phyloP scores from a whole-genome alignment of 2,329 filamentous ascomycete genomes.

The Curvularia eragrostidis region DNA sequence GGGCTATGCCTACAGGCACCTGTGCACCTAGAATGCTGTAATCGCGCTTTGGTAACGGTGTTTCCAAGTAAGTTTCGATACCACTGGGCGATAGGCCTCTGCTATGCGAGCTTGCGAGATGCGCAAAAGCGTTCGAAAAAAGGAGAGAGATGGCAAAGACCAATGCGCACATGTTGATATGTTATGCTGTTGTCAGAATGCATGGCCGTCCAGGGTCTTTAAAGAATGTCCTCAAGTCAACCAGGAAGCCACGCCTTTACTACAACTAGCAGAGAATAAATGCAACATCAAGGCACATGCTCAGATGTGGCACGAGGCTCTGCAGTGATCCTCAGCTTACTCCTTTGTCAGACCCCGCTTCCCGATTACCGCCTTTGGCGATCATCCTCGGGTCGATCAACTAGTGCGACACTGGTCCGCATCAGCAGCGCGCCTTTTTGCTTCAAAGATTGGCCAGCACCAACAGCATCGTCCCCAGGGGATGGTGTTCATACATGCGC shows the following conservation, averaged over 20 bases:
- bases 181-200: not conserved
- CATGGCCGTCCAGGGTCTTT: not conserved
- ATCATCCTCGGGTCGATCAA: not conserved
- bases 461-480: not conserved
- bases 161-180: constrained; percentile 2
- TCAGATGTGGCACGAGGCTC: not conserved
- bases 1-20: not conserved
- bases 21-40: constrained; percentile 7
- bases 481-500: not conserved
- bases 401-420: not conserved
- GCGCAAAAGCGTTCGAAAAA: not conserved
- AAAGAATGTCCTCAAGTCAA: not conserved
- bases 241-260: not conserved
- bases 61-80: not conserved
- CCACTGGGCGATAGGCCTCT: not conserved
- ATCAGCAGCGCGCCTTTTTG: not conserved
- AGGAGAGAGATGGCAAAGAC: not conserved
- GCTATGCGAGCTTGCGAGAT: not conserved
- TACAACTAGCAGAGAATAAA: not conserved
- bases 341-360: not conserved
- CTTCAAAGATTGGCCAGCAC: not conserved
- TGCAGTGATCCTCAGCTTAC: not conserved
- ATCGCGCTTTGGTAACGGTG: constrained; percentile 4
- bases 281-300: not conserved
- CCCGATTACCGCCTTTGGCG: not conserved